Percentiles rank a stretch among this genome's conserved stretches.
Evolutionary conservation across 441 rosid species (phyloP).

Genomic region (Erodium trifolium): DNA sequence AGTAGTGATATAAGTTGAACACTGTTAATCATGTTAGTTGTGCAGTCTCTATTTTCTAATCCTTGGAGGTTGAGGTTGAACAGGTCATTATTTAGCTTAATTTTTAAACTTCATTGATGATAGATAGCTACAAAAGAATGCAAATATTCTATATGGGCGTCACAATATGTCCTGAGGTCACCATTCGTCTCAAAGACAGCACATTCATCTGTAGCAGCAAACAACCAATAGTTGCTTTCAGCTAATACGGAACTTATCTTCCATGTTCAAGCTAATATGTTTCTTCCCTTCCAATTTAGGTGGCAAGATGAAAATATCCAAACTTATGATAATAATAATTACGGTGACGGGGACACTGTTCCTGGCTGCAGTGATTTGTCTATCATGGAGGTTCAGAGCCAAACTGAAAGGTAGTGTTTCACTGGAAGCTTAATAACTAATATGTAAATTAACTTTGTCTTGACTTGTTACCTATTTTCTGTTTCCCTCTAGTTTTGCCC

Average conservation of each 20-base stretch:
- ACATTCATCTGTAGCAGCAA: too few relatives aligned
- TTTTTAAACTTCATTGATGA: too few relatives aligned
- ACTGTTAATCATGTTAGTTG: too few relatives aligned
- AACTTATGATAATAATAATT: constrained; percentile 28
- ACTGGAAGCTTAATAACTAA: neutral
- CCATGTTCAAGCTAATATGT: neutral
- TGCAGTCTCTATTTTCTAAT: too few relatives aligned
- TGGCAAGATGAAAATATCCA: constrained; percentile 22
- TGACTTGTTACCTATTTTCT: neutral
- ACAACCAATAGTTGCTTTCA: neutral
- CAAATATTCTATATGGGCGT: too few relatives aligned
- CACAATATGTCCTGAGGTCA: too few relatives aligned
- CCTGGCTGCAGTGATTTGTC: constrained; percentile 29
- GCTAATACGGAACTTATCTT: neutral
- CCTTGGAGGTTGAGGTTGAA: too few relatives aligned
- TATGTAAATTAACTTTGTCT: neutral
- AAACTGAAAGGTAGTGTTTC: constrained; percentile 36
- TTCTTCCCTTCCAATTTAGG: constrained; percentile 23
- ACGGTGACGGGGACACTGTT: constrained; percentile 32
- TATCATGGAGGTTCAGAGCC: constrained; percentile 48
- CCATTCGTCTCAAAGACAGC: too few relatives aligned
- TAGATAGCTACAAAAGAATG: too few relatives aligned
- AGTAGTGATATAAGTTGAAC: too few relatives aligned
- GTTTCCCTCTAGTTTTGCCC: constrained; percentile 24
- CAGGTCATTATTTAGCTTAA: too few relatives aligned